Base-by-base conservation (phyloP, 2,329 filamentous ascomycete genomes). In the Claviceps maximensis region DNA sequence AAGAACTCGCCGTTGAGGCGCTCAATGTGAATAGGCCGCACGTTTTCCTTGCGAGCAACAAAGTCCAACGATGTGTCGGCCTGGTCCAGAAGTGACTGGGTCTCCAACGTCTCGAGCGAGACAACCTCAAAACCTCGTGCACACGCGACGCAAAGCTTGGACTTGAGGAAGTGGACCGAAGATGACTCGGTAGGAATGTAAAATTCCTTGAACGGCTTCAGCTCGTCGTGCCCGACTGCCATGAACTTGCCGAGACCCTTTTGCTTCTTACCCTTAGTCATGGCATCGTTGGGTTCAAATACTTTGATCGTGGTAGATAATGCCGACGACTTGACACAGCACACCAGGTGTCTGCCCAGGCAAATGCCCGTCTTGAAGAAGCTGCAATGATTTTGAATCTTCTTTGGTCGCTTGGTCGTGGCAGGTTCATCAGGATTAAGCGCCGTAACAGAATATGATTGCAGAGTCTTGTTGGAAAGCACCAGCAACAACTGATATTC, bases 341-440 rank as follows among this genome's bases (percentile, higher is more conserved):
- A 97, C 31, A 98, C 93, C 52, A 98, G 76, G 65, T 97, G 93
- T 57, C 93, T 82, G 36, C 93, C 90, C 55, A 96, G 78, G 65
- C 93, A 97, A 62, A 96, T 94, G 41, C 93, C 93, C 19, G 89
- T 87, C 71, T 94, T 95, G 82, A 98, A 98, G 74, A 97, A 98
- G 69, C 91, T 96, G 69, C 91, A 94, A 70, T 96, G 90, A 62
- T 87, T 95, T 69, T 90, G 86, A 58, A 98, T 97, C 75, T 96
- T 96, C 74, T 93, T 91, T 9, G 89, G 89, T 44, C 89, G 82
- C 68, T 93, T 95, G 17, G 82, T 82, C 53, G 90, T 74, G 36
- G 87, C 79, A 50, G 84, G 84, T 63, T 97, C 90, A 57, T 86
- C 86, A 2, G 86, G 80, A 62, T 95, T 91, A 53, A 98, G 76